These are phyloP conservation scores for Immersiporthe knoxdaviesiana DNA, from an alignment of 2,329 filamentous ascomycete genomes.

Conservation along the genomic window DNA sequence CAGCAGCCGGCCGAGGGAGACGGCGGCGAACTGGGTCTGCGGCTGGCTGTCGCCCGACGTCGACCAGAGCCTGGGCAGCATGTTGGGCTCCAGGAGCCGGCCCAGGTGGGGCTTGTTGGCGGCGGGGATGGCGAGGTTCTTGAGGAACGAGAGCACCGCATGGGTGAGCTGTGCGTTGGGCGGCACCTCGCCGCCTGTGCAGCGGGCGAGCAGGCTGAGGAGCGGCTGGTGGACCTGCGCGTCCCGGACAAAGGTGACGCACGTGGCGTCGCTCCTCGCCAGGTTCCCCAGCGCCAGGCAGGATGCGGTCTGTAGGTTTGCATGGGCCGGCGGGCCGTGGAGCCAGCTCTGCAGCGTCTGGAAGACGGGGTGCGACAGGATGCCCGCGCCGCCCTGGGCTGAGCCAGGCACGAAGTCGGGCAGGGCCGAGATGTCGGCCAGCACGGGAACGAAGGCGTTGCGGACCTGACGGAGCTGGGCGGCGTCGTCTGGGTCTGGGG, in stretches of 20 bases:
- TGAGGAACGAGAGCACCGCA: conserved; percentile 62
- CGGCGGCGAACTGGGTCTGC: conserved; percentile 63
- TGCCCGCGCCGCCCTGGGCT: conserved; percentile 7
- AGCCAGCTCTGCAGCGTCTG: conserved; percentile 48
- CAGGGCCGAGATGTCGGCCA: conserved; percentile 53
- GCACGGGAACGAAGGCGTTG: conserved; percentile 52
- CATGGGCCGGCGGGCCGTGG: conserved; percentile 38
- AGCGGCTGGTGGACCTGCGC: conserved; percentile 51
- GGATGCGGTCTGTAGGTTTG: conserved; percentile 57
- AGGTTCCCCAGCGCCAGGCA: conserved; percentile 66
- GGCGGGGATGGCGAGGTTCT: conserved; percentile 64
- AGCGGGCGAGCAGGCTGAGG: conserved; percentile 46
- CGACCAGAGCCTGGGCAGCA: conserved; percentile 58
- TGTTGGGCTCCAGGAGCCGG: conserved; percentile 47
- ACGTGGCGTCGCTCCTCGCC: conserved; percentile 60
- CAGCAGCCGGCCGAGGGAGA: conserved; percentile 61
- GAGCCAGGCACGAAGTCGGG: conserved; percentile 41
- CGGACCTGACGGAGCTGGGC: conserved; percentile 53
- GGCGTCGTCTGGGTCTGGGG: conserved; percentile 50
- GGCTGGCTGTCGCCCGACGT: conserved; percentile 49
- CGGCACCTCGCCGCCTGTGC: conserved; percentile 36
- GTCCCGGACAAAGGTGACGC: conserved; percentile 52
- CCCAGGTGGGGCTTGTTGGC: conserved; percentile 58
- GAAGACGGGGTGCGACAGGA: conserved; percentile 38
- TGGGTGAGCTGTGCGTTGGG: conserved; percentile 54